These are phyloP conservation scores for Colletotrichum sansevieriae DNA, from an alignment of 2,329 filamentous ascomycete genomes.

Conservation along the genomic window DNA sequence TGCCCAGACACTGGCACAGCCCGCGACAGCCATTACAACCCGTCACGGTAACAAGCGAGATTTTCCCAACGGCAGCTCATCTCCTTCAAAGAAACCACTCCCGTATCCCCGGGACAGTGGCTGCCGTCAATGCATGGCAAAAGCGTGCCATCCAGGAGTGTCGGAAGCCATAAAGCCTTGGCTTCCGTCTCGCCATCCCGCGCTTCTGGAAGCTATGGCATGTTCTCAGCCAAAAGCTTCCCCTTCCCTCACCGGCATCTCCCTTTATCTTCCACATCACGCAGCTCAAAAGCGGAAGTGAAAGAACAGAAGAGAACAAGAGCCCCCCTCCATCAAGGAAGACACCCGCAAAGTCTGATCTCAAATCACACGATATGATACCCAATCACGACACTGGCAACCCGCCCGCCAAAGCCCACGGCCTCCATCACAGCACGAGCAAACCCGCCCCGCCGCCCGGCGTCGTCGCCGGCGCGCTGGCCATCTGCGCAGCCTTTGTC, in stretches of 20 bases:
- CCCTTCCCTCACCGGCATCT: too few species aligned
- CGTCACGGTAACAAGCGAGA: neutral
- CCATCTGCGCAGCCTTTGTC: conserved; percentile 8
- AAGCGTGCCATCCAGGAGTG: neutral
- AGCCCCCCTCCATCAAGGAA: too few species aligned
- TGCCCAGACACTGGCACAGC: neutral
- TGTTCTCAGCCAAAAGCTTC: neutral
- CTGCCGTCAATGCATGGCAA: neutral
- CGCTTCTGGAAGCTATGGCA: neutral
- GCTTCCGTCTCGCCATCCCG: neutral
- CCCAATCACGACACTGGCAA: neutral
- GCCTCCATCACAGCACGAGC: neutral
- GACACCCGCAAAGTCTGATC: too few species aligned
- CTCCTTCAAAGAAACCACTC: neutral
- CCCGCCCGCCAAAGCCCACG: neutral
- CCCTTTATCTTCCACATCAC: too few species aligned
- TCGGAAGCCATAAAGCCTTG: neutral
- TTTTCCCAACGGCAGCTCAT: neutral
- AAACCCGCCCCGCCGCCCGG: conserved; percentile 13
- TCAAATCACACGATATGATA: neutral
- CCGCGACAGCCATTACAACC: neutral
- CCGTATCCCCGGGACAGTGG: neutral
- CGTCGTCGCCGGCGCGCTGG: conserved; percentile 20
- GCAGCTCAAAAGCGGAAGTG: too few species aligned
- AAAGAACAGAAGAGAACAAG: too few species aligned